Evolutionary conservation across 495 filamentous ascomycete genomes (phyloP), one percentile per base, ranked within the genome.

Genomic region (Daldinia bambusicola): DNA sequence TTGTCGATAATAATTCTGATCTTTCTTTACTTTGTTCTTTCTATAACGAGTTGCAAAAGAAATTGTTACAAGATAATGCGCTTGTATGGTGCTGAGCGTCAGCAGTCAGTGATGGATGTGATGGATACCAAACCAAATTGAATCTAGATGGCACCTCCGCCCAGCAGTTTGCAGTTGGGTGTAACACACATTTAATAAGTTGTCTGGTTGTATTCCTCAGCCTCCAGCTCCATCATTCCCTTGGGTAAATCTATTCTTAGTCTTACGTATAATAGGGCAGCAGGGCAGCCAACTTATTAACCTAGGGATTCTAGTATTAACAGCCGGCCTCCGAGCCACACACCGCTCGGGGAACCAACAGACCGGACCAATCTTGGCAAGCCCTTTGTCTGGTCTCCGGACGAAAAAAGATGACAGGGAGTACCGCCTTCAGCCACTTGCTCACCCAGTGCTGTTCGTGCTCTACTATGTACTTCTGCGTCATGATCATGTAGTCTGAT

Each of bases 211-310:
- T n/a, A n/a, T n/a, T n/a, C 18, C 12, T 9, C 48, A 48, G 16
- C 45, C 6, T 50, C 56, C 51, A 32, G 32, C 5, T 58, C 36
- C 16, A 45, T 36, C n/a, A 53, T 12, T 37, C 34, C 37, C 32
- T 5, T 36, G 26, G 26, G 26, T 26, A 26, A 45, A 37, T 57
- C 70, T 72, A 72, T 64, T 64, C 63, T 72, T 72, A 67, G 69
- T 55, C 48, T 31, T 31, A 41, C 20, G n/a, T n/a, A 26, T 26
- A 26, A 3, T 26, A 26, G 26, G 26, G 26, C 26, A 26, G 26
- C 26, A 26, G 26, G 26, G 26, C 26, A 26, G 26, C 26, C 26
- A 3, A 26, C 26, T 26, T 26, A 26, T 26, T 26, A 3, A 26
- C 26, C 26, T 26, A 1, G 26, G 26, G 22, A 62, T 57, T 52